A percentile compares a stretch with the other conserved stretches of the same genome.
phyloP scores from a whole-genome alignment of 2,329 filamentous ascomycete species.

The Talaromyces amestolkiae region DNA sequence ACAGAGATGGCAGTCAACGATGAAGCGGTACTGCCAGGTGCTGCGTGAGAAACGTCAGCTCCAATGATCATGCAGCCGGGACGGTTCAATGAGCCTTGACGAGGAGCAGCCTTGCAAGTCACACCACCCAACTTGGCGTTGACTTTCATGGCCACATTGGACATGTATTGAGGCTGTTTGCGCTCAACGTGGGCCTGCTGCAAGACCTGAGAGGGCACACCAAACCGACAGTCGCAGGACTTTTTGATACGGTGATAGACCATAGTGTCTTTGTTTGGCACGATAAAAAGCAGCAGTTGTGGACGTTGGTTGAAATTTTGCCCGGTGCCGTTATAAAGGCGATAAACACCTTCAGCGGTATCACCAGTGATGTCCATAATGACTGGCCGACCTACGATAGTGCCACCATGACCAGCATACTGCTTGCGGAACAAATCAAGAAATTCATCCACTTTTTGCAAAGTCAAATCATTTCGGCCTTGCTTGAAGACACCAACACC shows the following conservation, averaged over 20 bases:
- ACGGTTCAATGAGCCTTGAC: conserved; percentile 39
- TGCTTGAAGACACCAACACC: conserved; percentile 66
- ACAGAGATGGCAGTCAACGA: conserved; percentile 88
- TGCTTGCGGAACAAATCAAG: conserved; percentile 60
- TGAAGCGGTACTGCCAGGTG: conserved; percentile 62
- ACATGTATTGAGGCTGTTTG: conserved; percentile 77
- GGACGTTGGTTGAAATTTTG: conserved; percentile 58
- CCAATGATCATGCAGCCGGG: conserved; percentile 76
- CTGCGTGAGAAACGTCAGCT: conserved; percentile 82
- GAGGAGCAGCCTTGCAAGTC: conserved; percentile 57
- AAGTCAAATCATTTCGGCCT: conserved; percentile 49
- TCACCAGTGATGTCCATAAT: conserved; percentile 45
- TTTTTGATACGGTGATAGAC: conserved; percentile 87
- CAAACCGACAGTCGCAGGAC: conserved; percentile 78
- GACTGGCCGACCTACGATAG: conserved; percentile 47
- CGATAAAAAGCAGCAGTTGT: conserved; percentile 75
- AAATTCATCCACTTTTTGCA: conserved; percentile 51
- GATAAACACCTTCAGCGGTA: conserved; percentile 54
- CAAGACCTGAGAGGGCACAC: conserved; percentile 81
- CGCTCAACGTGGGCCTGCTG: conserved; percentile 67
- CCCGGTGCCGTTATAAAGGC: conserved; percentile 57
- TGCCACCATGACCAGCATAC: conserved; percentile 62
- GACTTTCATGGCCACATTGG: conserved; percentile 94
- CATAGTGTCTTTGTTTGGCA: conserved; percentile 67
- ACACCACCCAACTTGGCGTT: conserved; percentile 91